Base-by-base conservation (phyloP, 192 early-diverging fungal genomes). In the Entomortierella parvispora region DNA sequence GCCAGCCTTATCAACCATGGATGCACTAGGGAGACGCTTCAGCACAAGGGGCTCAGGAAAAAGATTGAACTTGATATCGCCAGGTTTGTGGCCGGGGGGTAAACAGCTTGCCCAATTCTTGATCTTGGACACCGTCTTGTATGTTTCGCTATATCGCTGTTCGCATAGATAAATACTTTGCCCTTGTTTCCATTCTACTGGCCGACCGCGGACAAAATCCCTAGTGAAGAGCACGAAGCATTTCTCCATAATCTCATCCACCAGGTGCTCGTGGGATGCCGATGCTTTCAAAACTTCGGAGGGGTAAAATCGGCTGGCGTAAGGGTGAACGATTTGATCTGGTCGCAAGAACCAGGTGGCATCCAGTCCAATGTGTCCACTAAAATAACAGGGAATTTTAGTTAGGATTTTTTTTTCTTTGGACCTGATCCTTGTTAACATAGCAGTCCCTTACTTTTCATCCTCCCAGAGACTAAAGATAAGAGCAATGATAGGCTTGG, bases 221-320 rank as follows among this genome's bases (percentile, higher is more conserved):
- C 82, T 71, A 29, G 82, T 68, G 63, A 66, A 85, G 22, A 92
- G 71, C 17, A 91, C 90, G 66, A 79, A 86, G 58, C 90, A 91
- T 43, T 80, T 82, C 2, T 86, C 91, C 18, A 86, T 54, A 52
- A 92, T 88, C 22, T 90, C 86, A 48, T 63, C 50, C 17, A 84
- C 65, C 40, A 65, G 34, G 61, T 90, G 86, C 14, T 85, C 80
- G 34, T 88, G 88, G 22, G 74, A 46, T 51, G 81, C 83, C 49
- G 72, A 86, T 8, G 87, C 87, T 70, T 88, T 90, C 58, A 92
- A 83, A 3, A 92, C 88, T 59, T 92, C 91, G 10, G 89, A 86
- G 44, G 87, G 82, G 46, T 84, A 83, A 65, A 92, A 92, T 37
- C 78, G 77, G 10, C 79, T 66, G 28, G 68, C 81, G n/a, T 82